These are phyloP conservation scores for Saccharomyces kudriavzevii DNA, from an alignment of 805 yeast genomes.

Conservation along the genomic window DNA sequence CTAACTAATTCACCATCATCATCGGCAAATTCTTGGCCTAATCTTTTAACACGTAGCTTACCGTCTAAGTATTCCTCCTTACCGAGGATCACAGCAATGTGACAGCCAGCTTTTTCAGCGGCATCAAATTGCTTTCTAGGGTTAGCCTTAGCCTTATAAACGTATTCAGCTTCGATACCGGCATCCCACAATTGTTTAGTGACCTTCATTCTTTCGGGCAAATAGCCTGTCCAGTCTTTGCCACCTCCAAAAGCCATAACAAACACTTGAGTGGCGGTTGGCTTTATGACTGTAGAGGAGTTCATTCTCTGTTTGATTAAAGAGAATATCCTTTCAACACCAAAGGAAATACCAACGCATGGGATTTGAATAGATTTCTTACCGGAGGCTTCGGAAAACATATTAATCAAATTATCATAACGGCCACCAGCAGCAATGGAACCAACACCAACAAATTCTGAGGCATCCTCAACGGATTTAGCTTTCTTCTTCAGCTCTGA, in stretches of 20 bases:
- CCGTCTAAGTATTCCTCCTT: conserved; percentile 83
- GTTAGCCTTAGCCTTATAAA: conserved; percentile 89
- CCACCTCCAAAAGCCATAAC: conserved; percentile 99
- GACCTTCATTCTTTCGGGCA: conserved; percentile 83
- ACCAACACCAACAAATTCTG: conserved; percentile 95
- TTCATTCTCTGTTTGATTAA: conserved; percentile 70
- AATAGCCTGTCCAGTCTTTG: conserved; percentile 87
- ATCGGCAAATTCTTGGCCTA: conserved; percentile 81
- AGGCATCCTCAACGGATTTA: conserved; percentile 76
- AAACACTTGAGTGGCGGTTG: conserved; percentile 85
- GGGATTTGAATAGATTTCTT: conserved; percentile 78
- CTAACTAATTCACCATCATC: conserved; percentile 79
- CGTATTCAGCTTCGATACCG: conserved; percentile 84
- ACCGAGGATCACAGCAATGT: conserved; percentile 86
- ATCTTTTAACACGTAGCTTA: conserved; percentile 71
- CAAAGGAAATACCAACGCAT: conserved; percentile 95
- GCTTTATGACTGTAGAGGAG: conserved; percentile 54
- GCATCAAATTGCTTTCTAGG: conserved; percentile 95
- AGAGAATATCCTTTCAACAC: conserved; percentile 91
- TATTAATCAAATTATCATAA: conserved; percentile 91
- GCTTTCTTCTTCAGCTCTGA: conserved; percentile 51
- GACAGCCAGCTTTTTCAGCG: conserved; percentile 90
- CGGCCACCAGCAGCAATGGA: conserved; percentile 99
- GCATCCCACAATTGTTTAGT: conserved; percentile 79
- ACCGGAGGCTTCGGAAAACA: conserved; percentile 81